Base-by-base conservation (phyloP, 1,284 basidiomycete genomes). In the Uromyces viciae-fabae region DNA sequence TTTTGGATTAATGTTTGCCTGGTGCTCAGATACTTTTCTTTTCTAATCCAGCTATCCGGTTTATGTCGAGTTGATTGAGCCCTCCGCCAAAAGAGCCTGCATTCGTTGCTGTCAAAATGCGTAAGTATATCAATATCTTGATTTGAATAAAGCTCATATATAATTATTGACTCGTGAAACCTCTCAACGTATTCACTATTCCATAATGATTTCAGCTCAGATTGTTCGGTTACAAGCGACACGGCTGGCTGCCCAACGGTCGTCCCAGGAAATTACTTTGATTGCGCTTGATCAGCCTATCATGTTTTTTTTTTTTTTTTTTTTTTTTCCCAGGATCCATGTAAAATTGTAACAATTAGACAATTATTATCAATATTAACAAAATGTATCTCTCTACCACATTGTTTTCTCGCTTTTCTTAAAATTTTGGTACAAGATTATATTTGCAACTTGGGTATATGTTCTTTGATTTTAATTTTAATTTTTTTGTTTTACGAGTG, bases 51-150 rank as follows among this genome's bases (percentile, higher is more conserved):
- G 28, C 31, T 19, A 17, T 72, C 33, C 36, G 14, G 25, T 7
- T 3, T 85, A 85, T 80, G 85, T 85, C 33, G 82, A 85, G 80
- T 75, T 85, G 38, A 81, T 85, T 68, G 85, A 85, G 73, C 85
- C 85, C 28, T 56, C 60, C 15, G 83, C 43, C 52, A 82, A 82
- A 19, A 77, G 83, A 14, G 84, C 84, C 28, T 85, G 85, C 82
- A 83, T 85, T 52, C 83, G 85, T 25, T 85, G 85, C 82, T 85
- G 85, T 77, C 56, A 83, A 54, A 82, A 85, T 76, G 58, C 82
- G 76, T 79, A 54, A 71, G 76, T 77, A 1, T 73, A 5, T 33
- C 19, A 11, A 7, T 49, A 42, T 36, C 9, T 19, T 64, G 1
- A 19, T 38, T 46, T 38, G 15, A 73, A 14, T 1, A 54, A 5